phyloP scores from a whole-genome alignment of 257 asterid genomes.

The Solanum chaucha region DNA sequence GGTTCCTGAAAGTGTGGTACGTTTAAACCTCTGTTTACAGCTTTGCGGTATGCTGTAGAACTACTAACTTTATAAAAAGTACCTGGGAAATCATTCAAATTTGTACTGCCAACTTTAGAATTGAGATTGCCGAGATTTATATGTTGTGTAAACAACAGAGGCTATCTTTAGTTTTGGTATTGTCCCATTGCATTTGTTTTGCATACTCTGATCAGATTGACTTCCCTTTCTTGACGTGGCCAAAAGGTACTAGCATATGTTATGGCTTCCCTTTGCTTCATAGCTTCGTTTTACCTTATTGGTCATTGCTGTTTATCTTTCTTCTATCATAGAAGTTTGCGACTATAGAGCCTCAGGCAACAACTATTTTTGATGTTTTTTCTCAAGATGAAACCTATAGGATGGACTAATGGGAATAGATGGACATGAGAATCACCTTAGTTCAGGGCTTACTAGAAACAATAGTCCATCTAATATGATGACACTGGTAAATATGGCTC shows the following conservation, averaged over 20 bases:
- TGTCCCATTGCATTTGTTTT: neutral
- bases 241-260: neutral
- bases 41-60: neutral
- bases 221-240: neutral
- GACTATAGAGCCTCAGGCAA: neutral
- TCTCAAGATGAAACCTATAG: neutral
- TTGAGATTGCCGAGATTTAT: neutral
- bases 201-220: neutral
- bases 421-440: neutral
- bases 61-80: neutral
- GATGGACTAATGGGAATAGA: neutral
- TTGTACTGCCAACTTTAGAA: neutral
- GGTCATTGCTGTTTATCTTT: neutral
- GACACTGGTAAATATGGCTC: neutral
- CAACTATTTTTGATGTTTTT: neutral
- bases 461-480: neutral
- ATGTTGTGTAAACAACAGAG: neutral
- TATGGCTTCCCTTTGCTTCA: neutral
- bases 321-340: neutral
- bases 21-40: conserved; percentile 7
- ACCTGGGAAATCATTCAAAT: neutral
- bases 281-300: neutral
- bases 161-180: neutral
- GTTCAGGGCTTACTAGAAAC: neutral
- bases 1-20: conserved; percentile 96